Base-by-base conservation (phyloP, 2,329 filamentous ascomycete species). In the Ilyonectria robusta region DNA sequence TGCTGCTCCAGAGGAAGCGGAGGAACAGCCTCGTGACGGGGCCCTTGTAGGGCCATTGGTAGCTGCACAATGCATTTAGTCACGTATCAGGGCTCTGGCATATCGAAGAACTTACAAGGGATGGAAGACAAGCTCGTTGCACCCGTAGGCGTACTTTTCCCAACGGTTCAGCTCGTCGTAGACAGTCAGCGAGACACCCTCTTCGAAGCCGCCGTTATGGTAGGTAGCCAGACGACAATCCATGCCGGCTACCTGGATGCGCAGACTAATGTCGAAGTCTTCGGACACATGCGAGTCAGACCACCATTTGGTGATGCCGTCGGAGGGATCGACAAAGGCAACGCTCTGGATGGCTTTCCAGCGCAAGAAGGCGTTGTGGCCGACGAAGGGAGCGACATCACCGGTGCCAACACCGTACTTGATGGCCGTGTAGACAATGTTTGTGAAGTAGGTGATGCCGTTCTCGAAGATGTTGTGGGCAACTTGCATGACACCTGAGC, bases 401-500 rank as follows among this genome's bases (percentile, higher is more conserved):
- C 92, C 92, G 57, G 89, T 91, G 9, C 89, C 88, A 31, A 94
- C 91, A 21, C 89, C 88, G 75, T 91, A 94, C 29, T 87, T 85
- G 74, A 94, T 94, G 35, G 91, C 88, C 0, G 88, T 91, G 82
- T 94, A 95, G 73, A 94, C 89, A 59, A 94, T 86, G 75, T 94
- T 91, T 48, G 92, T 94, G 81, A 94, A 94, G 82, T 92, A 94
- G 2, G 92, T 93, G 75, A 93, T 92, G n/a, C 81, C 81, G 59
- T 91, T 92, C 79, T 95, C 93, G 72, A 94, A 94, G 80, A 90
- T 93, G 59, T 87, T 90, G 73, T 88, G 83, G 1, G 90, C 88
- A 10, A 94, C 91, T 71, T 94, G 90, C 92, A 94, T 94, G 67
- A 94, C 92, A 31, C 91, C 91, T 6, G 91, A 93, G 0, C 87